Evolutionary conservation across 257 asterid species (phyloP).

Genomic region (Rauvolfia tetraphylla): DNA sequence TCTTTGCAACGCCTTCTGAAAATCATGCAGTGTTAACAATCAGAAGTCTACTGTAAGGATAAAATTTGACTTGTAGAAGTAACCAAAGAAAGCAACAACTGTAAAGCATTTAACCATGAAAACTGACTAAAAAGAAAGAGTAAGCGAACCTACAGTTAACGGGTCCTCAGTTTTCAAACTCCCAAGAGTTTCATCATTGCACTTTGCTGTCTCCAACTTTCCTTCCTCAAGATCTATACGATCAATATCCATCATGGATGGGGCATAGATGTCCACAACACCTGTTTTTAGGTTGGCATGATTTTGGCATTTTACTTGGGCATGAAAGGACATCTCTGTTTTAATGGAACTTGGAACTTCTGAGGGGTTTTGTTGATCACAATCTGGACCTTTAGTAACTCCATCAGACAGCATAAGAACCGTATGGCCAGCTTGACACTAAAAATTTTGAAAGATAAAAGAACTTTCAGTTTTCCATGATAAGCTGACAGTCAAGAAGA

Average conservation of each 20-base stretch:
- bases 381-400: constrained; percentile 18
- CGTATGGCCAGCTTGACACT: constrained; percentile 27
- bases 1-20: constrained; percentile 65
- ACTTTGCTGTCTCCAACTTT: constrained; percentile 40
- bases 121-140: background rate
- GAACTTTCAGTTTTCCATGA: background rate
- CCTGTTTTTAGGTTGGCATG: constrained; percentile 42
- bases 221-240: constrained; percentile 69
- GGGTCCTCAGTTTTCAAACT: constrained; percentile 55
- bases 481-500: background rate
- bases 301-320: constrained; percentile 37
- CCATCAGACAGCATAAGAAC: constrained; percentile 19
- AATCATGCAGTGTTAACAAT: constrained; percentile 18
- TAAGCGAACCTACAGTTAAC: constrained; percentile 45
- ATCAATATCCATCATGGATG: constrained; percentile 43
- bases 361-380: constrained; percentile 16
- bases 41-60: background rate
- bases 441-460: constrained; percentile 8
- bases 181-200: constrained; percentile 38
- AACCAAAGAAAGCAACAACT: background rate
- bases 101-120: background rate
- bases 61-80: background rate
- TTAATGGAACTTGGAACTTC: constrained; percentile 41
- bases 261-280: constrained; percentile 35
- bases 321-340: constrained; percentile 37